Percentiles rank a stretch among this genome's conserved stretches.
These are phyloP conservation scores for Pisolithus orientalis DNA, from an alignment of 768 basidiomycete species.

Conservation along the genomic window DNA sequence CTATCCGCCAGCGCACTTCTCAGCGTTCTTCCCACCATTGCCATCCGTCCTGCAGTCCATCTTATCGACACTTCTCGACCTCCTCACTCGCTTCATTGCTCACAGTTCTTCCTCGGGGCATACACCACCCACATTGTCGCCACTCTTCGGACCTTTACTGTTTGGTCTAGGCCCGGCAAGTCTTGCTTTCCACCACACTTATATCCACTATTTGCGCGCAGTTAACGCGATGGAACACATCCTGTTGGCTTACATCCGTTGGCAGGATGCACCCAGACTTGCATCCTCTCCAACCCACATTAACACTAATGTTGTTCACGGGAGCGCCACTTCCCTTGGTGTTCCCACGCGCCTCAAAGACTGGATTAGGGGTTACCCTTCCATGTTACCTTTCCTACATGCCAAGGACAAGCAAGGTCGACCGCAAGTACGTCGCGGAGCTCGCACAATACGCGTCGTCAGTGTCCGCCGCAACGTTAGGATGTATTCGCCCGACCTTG, in stretches of 20 bases:
- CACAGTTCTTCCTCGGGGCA: conserved; percentile 83
- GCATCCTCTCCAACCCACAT: conserved; percentile 22
- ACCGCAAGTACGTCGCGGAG: conserved; percentile 67
- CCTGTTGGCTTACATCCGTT: conserved; percentile 84
- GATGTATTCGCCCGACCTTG: conserved; percentile 82
- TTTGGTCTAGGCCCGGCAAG: conserved; percentile 68
- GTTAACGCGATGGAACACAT: conserved; percentile 90
- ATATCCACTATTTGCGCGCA: conserved; percentile 69
- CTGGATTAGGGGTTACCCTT: conserved; percentile 87
- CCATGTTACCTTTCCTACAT: conserved; percentile 63
- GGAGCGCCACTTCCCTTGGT: conserved; percentile 53
- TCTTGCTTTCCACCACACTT: conserved; percentile 50
- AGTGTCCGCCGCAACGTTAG: conserved; percentile 76
- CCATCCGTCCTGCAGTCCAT: conserved; percentile 51
- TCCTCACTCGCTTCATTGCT: conserved; percentile 77
- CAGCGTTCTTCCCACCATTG: conserved; percentile 54
- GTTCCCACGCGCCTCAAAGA: conserved; percentile 84
- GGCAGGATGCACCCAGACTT: conserved; percentile 55
- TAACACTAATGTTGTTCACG: conserved; percentile 31
- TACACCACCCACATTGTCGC: conserved; percentile 84
- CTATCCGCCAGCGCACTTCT: conserved; percentile 71
- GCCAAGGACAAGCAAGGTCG: conserved; percentile 41
- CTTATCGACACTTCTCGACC: conserved; percentile 65
- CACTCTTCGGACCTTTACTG: conserved; percentile 83
- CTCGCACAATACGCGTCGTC: conserved; percentile 70